These are phyloP conservation scores for Podila horticola DNA, from an alignment of 192 early-diverging fungal species.

Conservation along the genomic window DNA sequence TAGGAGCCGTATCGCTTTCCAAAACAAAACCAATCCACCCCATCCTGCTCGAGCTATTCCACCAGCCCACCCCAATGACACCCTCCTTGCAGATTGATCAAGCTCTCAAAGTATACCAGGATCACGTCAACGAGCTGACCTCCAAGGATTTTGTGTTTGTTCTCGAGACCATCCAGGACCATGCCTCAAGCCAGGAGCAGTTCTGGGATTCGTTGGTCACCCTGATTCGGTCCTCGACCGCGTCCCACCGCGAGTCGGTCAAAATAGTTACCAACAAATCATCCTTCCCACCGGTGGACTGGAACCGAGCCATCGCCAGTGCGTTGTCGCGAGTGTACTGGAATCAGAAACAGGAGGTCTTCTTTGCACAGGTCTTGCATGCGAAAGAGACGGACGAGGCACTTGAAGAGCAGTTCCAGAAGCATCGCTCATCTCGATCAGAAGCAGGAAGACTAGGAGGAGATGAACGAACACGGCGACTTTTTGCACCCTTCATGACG, in stretches of 20 bases:
- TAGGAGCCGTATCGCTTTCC: neutral
- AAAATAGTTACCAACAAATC: neutral
- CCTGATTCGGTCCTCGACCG: constrained; percentile 9
- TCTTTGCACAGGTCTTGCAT: constrained; percentile 20
- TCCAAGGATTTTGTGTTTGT: constrained; percentile 22
- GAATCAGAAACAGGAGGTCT: constrained; percentile 8
- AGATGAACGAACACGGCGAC: constrained; percentile 6
- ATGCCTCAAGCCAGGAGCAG: constrained; percentile 26
- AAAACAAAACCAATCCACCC: neutral
- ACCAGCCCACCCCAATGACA: neutral
- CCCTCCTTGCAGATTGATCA: neutral
- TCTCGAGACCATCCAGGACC: constrained; percentile 33
- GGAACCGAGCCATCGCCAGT: constrained; percentile 10
- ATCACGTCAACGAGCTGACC: neutral
- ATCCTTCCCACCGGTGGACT: neutral
- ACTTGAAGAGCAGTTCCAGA: neutral
- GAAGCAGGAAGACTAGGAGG: no score
- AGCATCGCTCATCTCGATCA: neutral
- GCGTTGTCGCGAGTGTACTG: constrained; percentile 20
- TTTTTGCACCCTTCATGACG: neutral
- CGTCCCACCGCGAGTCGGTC: neutral
- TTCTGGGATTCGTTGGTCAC: constrained; percentile 35
- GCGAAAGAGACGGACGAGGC: neutral
- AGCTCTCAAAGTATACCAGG: neutral
- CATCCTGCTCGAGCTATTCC: neutral